Evolutionary conservation across 306 rosid genomes (phyloP).

Genomic region (Amphicarpaea edgeworthii): DNA sequence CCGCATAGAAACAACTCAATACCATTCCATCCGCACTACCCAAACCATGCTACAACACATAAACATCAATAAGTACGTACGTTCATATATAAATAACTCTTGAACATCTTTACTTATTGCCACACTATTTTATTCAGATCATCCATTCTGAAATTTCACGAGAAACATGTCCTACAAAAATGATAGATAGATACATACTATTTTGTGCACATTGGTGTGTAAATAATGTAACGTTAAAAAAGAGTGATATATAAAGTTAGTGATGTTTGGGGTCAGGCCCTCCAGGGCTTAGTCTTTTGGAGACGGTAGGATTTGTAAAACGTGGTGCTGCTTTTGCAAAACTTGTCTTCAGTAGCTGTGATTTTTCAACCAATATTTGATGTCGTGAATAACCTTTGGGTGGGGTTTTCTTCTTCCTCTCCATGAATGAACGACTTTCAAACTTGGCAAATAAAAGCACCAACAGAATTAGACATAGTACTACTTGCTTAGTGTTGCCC

Average conservation of each 20-base stretch:
- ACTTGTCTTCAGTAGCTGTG: constrained; percentile 39
- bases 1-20: background rate
- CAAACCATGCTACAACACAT: constrained; percentile 2
- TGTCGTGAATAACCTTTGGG: background rate
- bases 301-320: constrained; percentile 19
- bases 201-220: background rate
- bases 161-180: background rate
- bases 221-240: background rate
- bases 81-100: background rate
- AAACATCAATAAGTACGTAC: background rate
- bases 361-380: constrained; percentile 42
- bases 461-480: constrained; percentile 14
- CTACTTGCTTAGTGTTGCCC: constrained; percentile 47
- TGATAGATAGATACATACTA: background rate
- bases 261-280: constrained; percentile 62
- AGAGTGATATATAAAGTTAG: constrained; percentile 5
- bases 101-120: background rate
- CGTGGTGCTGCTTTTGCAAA: constrained; percentile 3
- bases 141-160: background rate
- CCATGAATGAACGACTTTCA: constrained; percentile 45
- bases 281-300: constrained; percentile 51
- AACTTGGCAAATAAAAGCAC: constrained; percentile 27
- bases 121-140: background rate
- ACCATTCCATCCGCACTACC: background rate
- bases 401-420: constrained; percentile 35